Base-by-base conservation (phyloP, 306 rosid genomes). In the Sicyos baderoa region DNA sequence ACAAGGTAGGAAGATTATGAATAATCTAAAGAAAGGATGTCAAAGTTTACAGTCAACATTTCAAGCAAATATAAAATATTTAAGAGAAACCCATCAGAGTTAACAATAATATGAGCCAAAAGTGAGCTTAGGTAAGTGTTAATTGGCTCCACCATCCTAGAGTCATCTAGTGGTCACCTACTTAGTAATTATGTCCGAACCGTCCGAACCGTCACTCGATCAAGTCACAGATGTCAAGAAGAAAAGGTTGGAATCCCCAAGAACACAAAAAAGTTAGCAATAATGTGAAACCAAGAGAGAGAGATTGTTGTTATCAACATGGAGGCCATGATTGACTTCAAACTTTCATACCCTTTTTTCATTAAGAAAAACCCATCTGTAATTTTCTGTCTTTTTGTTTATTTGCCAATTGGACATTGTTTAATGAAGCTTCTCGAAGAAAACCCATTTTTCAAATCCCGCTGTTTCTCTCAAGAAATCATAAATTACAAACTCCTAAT, bases 291-390 rank as follows among this genome's bases (percentile, higher is more conserved):
- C 9, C 45, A 40, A 6, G 45, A 40, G 45, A 40, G 45, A 12
- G 45, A 40, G 45, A 12, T 40, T 40, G 45, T 40, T 35, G 1
- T 35, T 18, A 45, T 19, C 19, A 44, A 45, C 55, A 66, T 67
- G 72, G 72, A 25, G 57, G 3, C 72, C 72, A 67, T 67, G 35
- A 66, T 54, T 45, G 54, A 44, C 35, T 66, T 47, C 55, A 67
- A 67, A 67, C 7, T 47, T n/a, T 67, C 56, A 23, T 23, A 23
- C 72, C 56, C 44, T 47, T 47, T 7, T 66, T 52, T 19, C 35
- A 10, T 29, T 64, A 44, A 14, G 27, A 64, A 29, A 18, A 63
- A 63, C 69, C 69, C 69, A 17, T 18, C 52, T 17, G 7, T 8
- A 42, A 40, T 40, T 40, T 42, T 42, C 15, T 44, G 17, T 19